Evolutionary conservation across 2,329 filamentous ascomycete species (phyloP), one percentile per base, ranked within the genome.

Genomic region (Alternaria rosae): DNA sequence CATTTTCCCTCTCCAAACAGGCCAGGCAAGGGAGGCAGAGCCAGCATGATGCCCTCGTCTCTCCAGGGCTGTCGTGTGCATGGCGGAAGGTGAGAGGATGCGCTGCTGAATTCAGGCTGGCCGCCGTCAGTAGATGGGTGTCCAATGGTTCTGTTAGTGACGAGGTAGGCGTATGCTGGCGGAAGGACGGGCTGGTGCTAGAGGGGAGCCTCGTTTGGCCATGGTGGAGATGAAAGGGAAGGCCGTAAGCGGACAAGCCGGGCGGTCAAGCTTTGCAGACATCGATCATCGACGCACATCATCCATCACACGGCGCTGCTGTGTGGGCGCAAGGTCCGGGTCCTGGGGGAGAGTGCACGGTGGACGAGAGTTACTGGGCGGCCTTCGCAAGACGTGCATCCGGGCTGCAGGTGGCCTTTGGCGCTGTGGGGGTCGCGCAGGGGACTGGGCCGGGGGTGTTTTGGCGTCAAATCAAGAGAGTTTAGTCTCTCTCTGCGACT

Each of bases 381-480:
- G 38, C 45, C 20, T 42, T 58, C 41, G 48, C 51, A 54, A 64
- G 44, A 64, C 42, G 58, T 65, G 69, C 69, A 61, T 68, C 58
- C 57, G 68, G 65, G 67, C 59, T 71, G 69, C 67, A 71, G 69
- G 64, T 65, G 66, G 65, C 61, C 64, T 62, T 61, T 55, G 62
- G 62, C 56, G 28, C 44, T 64, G 69, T 70, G 69, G 66, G 69
- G 66, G 68, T 47, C 42, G 57, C 51, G 62, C 62, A 66, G 67
- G 67, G 67, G 66, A 53, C 41, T 28, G 51, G 38, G 57, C 54
- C 57, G 41, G 57, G 54, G 51, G 45, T 47, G 26, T 28, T 43
- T 47, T 59, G 59, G 55, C 52, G 62, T 62, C 25, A 32, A 59
- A 57, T 60, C 51, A 64, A 54, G 54, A 55, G 48, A 57, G 47